Percentiles rank a stretch among this genome's conserved stretches.
These are phyloP conservation scores for Neofusicoccum laricinum DNA, from an alignment of 2,329 filamentous ascomycete genomes.

Conservation along the genomic window DNA sequence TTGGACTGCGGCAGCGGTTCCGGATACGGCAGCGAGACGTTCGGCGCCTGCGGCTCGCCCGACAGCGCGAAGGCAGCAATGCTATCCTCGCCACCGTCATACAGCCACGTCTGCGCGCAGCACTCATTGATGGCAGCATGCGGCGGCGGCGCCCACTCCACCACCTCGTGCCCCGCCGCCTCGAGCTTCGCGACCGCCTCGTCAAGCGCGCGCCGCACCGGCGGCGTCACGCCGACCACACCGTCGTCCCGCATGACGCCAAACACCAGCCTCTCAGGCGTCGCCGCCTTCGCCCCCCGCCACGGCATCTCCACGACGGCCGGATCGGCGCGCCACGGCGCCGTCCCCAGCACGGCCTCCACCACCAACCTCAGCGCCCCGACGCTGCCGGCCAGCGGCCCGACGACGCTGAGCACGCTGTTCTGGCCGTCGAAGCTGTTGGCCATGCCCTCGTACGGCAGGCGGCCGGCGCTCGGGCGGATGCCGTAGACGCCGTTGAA, in stretches of 20 bases:
- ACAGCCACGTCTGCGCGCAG: not conserved
- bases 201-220: slow-evolving; percentile 29
- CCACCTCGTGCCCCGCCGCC: slow-evolving; percentile 27
- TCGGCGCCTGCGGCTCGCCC: slow-evolving; percentile 29
- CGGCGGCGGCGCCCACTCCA: slow-evolving; percentile 19
- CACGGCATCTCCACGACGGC: slow-evolving; percentile 65
- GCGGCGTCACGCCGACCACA: not conserved
- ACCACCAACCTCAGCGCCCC: slow-evolving; percentile 55
- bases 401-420: slow-evolving; percentile 60
- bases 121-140: slow-evolving; percentile 2
- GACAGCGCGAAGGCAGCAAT: slow-evolving; percentile 22
- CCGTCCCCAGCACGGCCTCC: slow-evolving; percentile 53
- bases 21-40: slow-evolving; percentile 21
- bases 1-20: slow-evolving; percentile 14
- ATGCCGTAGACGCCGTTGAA: slow-evolving; percentile 59
- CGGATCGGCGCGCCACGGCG: slow-evolving; percentile 67
- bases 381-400: slow-evolving; percentile 58
- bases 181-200: slow-evolving; percentile 25
- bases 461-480: slow-evolving; percentile 52
- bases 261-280: slow-evolving; percentile 36
- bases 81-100: not conserved
- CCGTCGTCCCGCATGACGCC: slow-evolving; percentile 20
- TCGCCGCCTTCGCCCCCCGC: slow-evolving; percentile 49
- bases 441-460: slow-evolving; percentile 47
- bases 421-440: slow-evolving; percentile 65